Evolutionary conservation across 2,329 filamentous ascomycete species (phyloP), one percentile per base, ranked within the genome.

Genomic region (Clonostachys chloroleuca): DNA sequence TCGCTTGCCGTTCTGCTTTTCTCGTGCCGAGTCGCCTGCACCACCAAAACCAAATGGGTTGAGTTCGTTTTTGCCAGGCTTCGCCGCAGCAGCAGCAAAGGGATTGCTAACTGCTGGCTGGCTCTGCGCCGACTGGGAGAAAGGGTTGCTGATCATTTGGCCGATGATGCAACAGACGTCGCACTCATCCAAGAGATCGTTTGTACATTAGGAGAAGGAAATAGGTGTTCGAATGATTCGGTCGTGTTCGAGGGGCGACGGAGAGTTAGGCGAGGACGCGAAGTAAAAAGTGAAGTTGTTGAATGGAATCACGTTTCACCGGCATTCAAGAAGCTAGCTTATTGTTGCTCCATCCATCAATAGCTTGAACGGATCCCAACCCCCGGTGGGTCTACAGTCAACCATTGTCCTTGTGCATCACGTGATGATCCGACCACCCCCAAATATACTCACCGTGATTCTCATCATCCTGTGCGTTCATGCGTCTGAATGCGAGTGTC

Each of bases 141-240:
- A 61, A 47, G 62, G 53, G 49, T 66, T 63, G 59, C 65, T 30
- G 24, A 30, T 63, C 66, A 69, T 69, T 56, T 61, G 58, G 56
- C 53, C 56, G 65, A 66, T 62, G 65, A 65, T 65, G 66, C 67
- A 67, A 67, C 65, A 50, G 51, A 52, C 55, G 65, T 68, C 63
- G 65, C 67, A 64, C 57, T 62, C 65, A 68, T 59, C 63, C 56
- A 55, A 48, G 51, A 47, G 52, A 50, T 58, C 51, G 58, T 58
- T 59, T 58, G 57, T 53, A 57, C 66, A 69, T 69, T 57, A 54
- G 52, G 57, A 55, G 52, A 51, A 52, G 34, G 8, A 30, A 30
- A 30, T 30, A 30, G 3, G 9, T 30, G 24, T 10, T 30, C 24
- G 10, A 30, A 6, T 51, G 40, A 52, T 42, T 45, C 20, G 16